Percentiles rank a stretch among this genome's conserved stretches.
Evolutionary conservation across 1,284 basidiomycete genomes (phyloP).

Genomic region (Coriolopsis trogii): DNA sequence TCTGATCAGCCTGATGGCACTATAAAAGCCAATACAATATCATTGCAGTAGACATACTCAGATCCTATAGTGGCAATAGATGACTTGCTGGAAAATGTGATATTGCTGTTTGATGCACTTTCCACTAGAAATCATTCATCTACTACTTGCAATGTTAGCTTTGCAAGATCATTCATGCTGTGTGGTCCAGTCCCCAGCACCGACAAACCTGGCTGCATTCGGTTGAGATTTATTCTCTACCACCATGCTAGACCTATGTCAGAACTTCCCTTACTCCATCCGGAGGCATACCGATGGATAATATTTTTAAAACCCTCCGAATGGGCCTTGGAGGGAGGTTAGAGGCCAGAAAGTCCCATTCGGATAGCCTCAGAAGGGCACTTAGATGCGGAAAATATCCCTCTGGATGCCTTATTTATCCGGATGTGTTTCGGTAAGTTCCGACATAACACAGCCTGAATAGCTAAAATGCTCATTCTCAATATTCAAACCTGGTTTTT

Average conservation of each 20-base stretch:
- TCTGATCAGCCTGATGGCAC: neutral
- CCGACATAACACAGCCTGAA: neutral
- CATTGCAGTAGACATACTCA: neutral
- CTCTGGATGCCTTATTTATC: too few relatives aligned
- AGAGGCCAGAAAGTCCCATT: too few relatives aligned
- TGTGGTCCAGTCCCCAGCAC: slow-evolving; percentile 1
- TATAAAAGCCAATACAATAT: neutral
- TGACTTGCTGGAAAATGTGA: neutral
- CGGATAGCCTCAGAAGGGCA: too few relatives aligned
- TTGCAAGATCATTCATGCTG: neutral
- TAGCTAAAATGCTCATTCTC: neutral
- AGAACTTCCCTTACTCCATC: too few relatives aligned
- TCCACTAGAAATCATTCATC: too few relatives aligned
- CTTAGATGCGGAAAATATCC: too few relatives aligned
- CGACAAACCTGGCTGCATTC: neutral
- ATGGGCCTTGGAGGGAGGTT: too few relatives aligned
- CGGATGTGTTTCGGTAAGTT: too few relatives aligned
- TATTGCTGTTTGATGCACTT: neutral
- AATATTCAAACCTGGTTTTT: slow-evolving; percentile 5
- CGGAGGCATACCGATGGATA: too few relatives aligned
- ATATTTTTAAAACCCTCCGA: too few relatives aligned
- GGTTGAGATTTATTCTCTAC: neutral
- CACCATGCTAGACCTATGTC: neutral
- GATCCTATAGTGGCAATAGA: too few relatives aligned
- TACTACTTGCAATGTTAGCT: neutral